Percentiles rank a stretch among this genome's conserved stretches.
Evolutionary conservation across 1,284 basidiomycete genomes (phyloP).

Genomic region (Apiotrichum siamense): DNA sequence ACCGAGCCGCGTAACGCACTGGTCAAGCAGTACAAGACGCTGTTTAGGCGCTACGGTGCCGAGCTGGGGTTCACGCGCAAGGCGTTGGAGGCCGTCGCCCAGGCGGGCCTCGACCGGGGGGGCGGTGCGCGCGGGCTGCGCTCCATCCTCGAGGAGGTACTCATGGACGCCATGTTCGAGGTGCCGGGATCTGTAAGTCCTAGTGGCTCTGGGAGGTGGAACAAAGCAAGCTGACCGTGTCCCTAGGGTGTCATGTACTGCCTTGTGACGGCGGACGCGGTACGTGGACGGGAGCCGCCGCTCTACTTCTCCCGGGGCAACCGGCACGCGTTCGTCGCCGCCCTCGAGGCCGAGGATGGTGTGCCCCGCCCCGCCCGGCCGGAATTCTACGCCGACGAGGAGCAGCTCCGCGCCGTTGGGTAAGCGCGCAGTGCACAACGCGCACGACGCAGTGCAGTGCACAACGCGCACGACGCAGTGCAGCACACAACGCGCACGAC

Average conservation of each 20-base stretch:
- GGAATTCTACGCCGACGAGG: constrained; percentile 10
- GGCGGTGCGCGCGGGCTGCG: constrained; percentile 84
- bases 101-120: constrained; percentile 67
- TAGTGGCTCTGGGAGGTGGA: too few relatives aligned
- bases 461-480: too few relatives aligned
- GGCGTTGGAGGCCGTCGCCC: constrained; percentile 60
- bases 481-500: too few relatives aligned
- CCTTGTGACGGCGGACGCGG: constrained; percentile 56
- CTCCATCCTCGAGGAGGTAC: constrained; percentile 80
- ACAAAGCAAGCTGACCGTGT: constrained; percentile 2
- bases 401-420: constrained; percentile 13
- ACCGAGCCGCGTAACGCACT: constrained; percentile 87
- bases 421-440: not conserved
- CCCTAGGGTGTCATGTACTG: constrained; percentile 60
- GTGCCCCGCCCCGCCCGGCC: not conserved
- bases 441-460: too few relatives aligned
- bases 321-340: constrained; percentile 53
- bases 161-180: constrained; percentile 86
- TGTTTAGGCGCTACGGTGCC: constrained; percentile 54
- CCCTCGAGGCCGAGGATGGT: constrained; percentile 55
- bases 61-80: constrained; percentile 46
- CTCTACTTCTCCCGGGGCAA: constrained; percentile 61
- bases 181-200: constrained; percentile 66
- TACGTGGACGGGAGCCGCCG: constrained; percentile 52
- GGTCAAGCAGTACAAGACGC: constrained; percentile 76